Percentiles rank a stretch among this genome's conserved stretches.
These are phyloP conservation scores for Hypoxylon sp. DNA, from an alignment of 2,329 filamentous ascomycete genomes.

Conservation along the genomic window DNA sequence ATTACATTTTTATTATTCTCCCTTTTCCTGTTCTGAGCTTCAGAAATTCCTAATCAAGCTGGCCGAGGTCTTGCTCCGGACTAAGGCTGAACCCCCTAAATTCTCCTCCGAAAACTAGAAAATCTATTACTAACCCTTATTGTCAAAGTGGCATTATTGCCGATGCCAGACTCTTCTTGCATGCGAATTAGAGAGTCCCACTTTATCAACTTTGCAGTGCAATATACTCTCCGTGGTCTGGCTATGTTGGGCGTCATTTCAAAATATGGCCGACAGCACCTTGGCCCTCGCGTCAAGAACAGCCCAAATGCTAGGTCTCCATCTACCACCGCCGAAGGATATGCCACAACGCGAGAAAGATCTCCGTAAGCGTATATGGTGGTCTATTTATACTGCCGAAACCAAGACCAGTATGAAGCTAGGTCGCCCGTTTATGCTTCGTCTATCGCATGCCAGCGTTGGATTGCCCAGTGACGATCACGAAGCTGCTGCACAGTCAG, in stretches of 20 bases:
- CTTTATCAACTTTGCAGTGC: slow-evolving; percentile 63
- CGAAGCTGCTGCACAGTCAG: slow-evolving; percentile 49
- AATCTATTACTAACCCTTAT: background rate
- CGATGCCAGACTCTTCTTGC: slow-evolving; percentile 61
- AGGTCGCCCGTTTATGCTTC: slow-evolving; percentile 59
- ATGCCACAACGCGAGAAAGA: slow-evolving; percentile 33
- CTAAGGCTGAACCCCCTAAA: background rate
- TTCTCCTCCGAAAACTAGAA: no score
- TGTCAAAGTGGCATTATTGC: slow-evolving; percentile 58
- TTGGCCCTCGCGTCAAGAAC: slow-evolving; percentile 59
- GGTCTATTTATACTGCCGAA: slow-evolving; percentile 64
- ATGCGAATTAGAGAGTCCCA: slow-evolving; percentile 62
- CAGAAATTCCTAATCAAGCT: background rate
- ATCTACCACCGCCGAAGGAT: slow-evolving; percentile 63
- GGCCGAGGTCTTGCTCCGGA: background rate
- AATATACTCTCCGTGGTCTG: slow-evolving; percentile 62
- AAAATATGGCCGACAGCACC: slow-evolving; percentile 62
- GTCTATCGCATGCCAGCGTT: slow-evolving; percentile 54
- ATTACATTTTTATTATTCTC: no score
- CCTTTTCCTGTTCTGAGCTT: background rate
- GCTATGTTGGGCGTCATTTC: slow-evolving; percentile 62
- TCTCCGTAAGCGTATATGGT: slow-evolving; percentile 65
- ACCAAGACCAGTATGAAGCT: slow-evolving; percentile 62
- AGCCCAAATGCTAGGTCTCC: slow-evolving; percentile 63
- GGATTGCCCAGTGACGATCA: slow-evolving; percentile 56